Conservation (phyloP, 1,284 basidiomycete genomes). For the Cryptococcus amylolentus region DNA sequence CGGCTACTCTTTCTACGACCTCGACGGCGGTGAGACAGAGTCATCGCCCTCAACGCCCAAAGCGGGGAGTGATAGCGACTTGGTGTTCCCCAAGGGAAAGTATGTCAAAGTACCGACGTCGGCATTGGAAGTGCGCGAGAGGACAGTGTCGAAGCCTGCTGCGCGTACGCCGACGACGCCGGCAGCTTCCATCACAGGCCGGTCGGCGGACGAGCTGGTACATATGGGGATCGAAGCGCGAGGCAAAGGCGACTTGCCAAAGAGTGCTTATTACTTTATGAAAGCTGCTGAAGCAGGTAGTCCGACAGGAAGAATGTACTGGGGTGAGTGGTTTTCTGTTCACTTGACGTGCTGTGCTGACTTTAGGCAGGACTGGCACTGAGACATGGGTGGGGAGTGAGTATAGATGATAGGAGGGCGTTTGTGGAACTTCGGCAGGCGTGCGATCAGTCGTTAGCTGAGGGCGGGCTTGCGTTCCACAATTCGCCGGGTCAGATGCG, state of each 20-base stretch:
- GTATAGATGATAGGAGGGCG: slow-evolving; percentile 38
- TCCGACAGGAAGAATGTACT: slow-evolving; percentile 45
- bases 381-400: slow-evolving; percentile 45
- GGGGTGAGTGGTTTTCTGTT: slow-evolving; percentile 25
- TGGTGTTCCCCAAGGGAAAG: slow-evolving; percentile 15
- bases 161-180: not conserved
- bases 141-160: slow-evolving; percentile 13
- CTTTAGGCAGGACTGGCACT: slow-evolving; percentile 35
- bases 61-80: slow-evolving; percentile 4
- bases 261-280: slow-evolving; percentile 46
- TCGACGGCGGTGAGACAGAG: slow-evolving; percentile 16
- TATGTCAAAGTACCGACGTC: slow-evolving; percentile 34
- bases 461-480: slow-evolving; percentile 31
- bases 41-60: slow-evolving; percentile 18
- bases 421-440: slow-evolving; percentile 41
- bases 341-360: not conserved
- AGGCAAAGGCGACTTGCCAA: slow-evolving; percentile 38
- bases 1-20: slow-evolving; percentile 40
- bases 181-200: not conserved
- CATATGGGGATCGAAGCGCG: slow-evolving; percentile 34
- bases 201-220: slow-evolving; percentile 28
- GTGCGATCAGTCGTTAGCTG: slow-evolving; percentile 36
- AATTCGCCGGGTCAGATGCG: slow-evolving; percentile 23
- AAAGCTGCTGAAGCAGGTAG: slow-evolving; percentile 45
- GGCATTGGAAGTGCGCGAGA: slow-evolving; percentile 16